Conservation (phyloP, 1,139 yeast genomes). For the Lodderomyces pseudojiufengensis region DNA sequence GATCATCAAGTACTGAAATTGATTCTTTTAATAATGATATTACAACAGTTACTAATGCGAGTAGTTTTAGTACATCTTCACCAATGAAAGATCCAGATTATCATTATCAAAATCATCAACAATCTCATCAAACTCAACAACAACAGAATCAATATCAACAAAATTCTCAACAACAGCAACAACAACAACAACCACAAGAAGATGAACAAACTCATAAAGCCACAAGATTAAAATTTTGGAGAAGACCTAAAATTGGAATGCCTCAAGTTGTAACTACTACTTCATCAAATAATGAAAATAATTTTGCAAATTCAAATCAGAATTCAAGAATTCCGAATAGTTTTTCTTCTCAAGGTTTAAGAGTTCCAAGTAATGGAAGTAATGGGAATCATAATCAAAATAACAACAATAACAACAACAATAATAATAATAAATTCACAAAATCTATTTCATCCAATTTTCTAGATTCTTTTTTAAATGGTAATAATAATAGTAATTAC, state of each 20-base stretch:
- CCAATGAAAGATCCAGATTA: conserved; percentile 7
- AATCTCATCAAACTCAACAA: not conserved
- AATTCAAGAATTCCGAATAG: conserved; percentile 9
- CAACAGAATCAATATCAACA: conserved; percentile 14
- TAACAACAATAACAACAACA: conserved; percentile 5
- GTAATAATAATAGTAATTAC: conserved; percentile 11
- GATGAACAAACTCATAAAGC: conserved; percentile 41
- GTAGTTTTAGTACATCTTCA: conserved; percentile 8
- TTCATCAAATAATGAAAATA: conserved; percentile 6
- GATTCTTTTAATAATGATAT: conserved; percentile 5
- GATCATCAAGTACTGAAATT: conserved; percentile 6
- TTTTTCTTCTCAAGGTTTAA: conserved; percentile 11
- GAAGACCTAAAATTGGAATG: conserved; percentile 39
- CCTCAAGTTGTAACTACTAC: conserved; percentile 12
- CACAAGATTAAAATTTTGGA: conserved; percentile 52
- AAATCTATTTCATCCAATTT: conserved; percentile 50
- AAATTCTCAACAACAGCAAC: not conserved
- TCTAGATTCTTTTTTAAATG: conserved; percentile 35
- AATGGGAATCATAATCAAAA: conserved; percentile 5
- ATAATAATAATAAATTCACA: conserved; percentile 15
- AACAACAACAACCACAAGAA: conserved; percentile 18
- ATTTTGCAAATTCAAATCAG: not conserved
- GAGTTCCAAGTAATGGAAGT: conserved; percentile 5
- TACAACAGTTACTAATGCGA: conserved; percentile 8
- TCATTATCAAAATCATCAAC: conserved; percentile 14